Evolutionary conservation across 257 asterid genomes (phyloP).

Genomic region (Anisodus tanguticus): DNA sequence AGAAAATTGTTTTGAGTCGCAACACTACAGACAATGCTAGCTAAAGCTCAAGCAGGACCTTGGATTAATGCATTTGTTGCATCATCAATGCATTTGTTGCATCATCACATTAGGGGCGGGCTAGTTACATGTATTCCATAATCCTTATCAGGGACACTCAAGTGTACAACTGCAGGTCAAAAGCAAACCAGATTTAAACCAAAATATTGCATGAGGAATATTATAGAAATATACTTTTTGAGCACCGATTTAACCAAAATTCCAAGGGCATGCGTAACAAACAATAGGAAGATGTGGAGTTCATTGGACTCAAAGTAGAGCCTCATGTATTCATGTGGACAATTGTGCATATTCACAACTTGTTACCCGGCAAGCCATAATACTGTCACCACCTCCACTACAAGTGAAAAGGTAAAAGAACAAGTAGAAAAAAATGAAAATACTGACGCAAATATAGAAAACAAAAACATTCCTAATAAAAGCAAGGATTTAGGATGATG

Average conservation of each 20-base stretch:
- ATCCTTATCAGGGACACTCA: not conserved
- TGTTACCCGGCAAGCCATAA: too few species aligned
- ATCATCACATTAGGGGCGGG: not conserved
- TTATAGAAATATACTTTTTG: not conserved
- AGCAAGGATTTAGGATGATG: too few species aligned
- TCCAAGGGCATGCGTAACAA: not conserved
- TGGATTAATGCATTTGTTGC: constrained; percentile 29
- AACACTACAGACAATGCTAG: constrained; percentile 54
- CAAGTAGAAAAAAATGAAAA: too few species aligned
- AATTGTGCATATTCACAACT: too few species aligned
- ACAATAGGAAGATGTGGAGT: not conserved
- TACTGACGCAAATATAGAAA: too few species aligned
- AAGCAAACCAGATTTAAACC: not conserved
- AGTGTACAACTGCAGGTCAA: not conserved
- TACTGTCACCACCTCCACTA: too few species aligned
- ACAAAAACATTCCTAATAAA: too few species aligned
- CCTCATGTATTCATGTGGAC: too few species aligned
- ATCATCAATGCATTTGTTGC: not conserved
- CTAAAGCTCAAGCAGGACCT: constrained; percentile 56
- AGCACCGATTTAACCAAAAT: not conserved
- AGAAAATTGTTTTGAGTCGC: constrained; percentile 48
- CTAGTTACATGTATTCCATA: not conserved
- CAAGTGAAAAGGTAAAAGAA: too few species aligned
- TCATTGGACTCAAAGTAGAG: not conserved
- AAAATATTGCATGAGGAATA: not conserved